Evolutionary conservation across 768 basidiomycete species (phyloP), one percentile per base, ranked within the genome.

Genomic region (Russula abietina): DNA sequence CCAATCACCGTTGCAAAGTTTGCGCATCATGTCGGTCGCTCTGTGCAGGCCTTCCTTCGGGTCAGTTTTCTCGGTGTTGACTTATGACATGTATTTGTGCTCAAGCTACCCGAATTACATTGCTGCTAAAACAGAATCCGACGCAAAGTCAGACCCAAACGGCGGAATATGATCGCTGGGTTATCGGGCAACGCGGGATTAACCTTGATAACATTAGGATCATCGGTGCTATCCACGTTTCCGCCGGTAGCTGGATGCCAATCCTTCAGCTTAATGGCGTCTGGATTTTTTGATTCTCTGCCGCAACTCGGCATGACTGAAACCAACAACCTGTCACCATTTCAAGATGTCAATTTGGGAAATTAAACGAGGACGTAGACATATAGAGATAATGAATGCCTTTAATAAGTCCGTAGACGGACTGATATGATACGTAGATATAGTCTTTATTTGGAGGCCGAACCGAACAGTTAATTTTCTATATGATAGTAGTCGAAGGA

Each of bases 161-260:
- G 3, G 6, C 17, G 36, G 46, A 7, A 14, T 12, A 24, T 24
- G 26, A 7, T n/a, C 33, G n/a, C 22, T 65, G 64, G 64, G 22
- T 36, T 36, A 52, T 65, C 5, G 61, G 64, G 30, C 28, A 4
- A 7, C 28, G 43, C 5, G 55, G 55, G 36, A 33, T 65, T 19
- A n/a, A 53, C 9, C 56, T 19, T 12, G 1, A 38, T 36, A 39
- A 30, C 28, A 65, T 62, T 28, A 63, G 33, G 19, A 22, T 65
- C 5, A 62, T 65, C 22, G 64, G 64, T 5, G 61, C 52, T 17
- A 33, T 65, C 3, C 61, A 65, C 8, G 64, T 62, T 26, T 65
- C 64, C 5, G 55, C 55, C 5, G 64, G 64, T 14, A 51, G 61
- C 10, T 65, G 64, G 64, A 65, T 65, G 64, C 64, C 64, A 10